Percentiles rank a stretch among this genome's conserved stretches.
Conservation (phyloP, 2,329 filamentous ascomycete species). For the Talaromyces sp. region DNA sequence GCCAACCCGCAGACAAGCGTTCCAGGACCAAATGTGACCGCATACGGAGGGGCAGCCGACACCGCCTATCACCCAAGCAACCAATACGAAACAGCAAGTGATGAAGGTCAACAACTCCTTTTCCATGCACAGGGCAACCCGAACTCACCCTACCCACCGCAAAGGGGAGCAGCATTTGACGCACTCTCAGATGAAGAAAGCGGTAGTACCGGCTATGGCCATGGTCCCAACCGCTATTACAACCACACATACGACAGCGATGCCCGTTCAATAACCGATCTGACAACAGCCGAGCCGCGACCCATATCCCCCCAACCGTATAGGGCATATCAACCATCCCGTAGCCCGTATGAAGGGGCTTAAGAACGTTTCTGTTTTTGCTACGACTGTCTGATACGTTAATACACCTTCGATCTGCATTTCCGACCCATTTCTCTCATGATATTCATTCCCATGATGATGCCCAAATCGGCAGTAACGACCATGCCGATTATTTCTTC, state of each 20-base stretch:
- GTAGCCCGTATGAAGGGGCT: conserved; percentile 16
- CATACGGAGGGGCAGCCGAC: conserved; percentile 26
- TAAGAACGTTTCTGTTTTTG: not conserved
- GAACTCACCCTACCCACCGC: conserved; percentile 23
- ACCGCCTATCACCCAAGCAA: conserved; percentile 26
- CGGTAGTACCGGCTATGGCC: not conserved
- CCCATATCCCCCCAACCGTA: conserved; percentile 21
- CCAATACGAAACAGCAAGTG: conserved; percentile 31
- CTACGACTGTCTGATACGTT: not conserved
- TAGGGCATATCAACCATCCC: conserved; percentile 14
- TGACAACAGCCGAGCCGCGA: conserved; percentile 13
- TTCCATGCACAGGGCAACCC: conserved; percentile 41
- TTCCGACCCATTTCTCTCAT: not conserved
- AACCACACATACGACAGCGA: conserved; percentile 6
- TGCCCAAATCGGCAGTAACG: conserved; percentile 15
- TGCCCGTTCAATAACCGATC: not conserved
- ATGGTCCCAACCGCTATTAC: conserved; percentile 21
- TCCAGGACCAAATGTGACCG: conserved; percentile 25
- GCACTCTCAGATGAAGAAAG: conserved; percentile 2
- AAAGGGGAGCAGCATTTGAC: conserved; percentile 1
- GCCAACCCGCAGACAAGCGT: conserved; percentile 19
- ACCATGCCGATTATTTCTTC: conserved; percentile 13
- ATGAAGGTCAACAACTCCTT: conserved; percentile 42
- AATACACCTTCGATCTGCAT: not conserved
- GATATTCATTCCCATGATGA: conserved; percentile 8